phyloP scores from a whole-genome alignment of 1,284 basidiomycete species.

The Apiotrichum siamense region DNA sequence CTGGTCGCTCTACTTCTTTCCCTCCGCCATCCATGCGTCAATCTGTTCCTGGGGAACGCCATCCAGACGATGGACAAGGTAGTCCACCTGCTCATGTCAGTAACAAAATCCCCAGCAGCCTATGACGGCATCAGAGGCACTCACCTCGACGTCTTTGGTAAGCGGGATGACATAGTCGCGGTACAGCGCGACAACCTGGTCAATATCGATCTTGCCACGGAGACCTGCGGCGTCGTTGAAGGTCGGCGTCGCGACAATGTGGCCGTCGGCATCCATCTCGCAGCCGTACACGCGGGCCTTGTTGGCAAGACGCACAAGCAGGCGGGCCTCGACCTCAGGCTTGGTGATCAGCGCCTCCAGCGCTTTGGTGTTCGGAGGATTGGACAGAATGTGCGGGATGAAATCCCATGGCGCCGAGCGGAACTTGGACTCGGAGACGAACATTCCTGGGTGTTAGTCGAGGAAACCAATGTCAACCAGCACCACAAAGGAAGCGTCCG shows the following conservation, averaged over 20 bases:
- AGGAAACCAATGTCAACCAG: not conserved
- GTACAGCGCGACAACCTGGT: slow-evolving; percentile 87
- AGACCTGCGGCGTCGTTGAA: slow-evolving; percentile 38
- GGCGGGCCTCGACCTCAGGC: slow-evolving; percentile 75
- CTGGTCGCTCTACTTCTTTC: slow-evolving; percentile 5
- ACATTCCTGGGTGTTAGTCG: slow-evolving; percentile 67
- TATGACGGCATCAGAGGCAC: slow-evolving; percentile 27
- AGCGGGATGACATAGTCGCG: slow-evolving; percentile 92
- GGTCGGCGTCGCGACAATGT: slow-evolving; percentile 42
- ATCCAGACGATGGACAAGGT: slow-evolving; percentile 75
- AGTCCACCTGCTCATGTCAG: slow-evolving; percentile 71
- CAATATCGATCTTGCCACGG: slow-evolving; percentile 75
- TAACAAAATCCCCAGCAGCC: not conserved
- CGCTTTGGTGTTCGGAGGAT: slow-evolving; percentile 61
- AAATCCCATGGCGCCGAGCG: slow-evolving; percentile 74
- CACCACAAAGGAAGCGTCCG: too few relatives aligned
- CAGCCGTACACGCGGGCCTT: slow-evolving; percentile 92
- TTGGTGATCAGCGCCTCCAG: too few relatives aligned
- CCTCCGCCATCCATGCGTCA: slow-evolving; percentile 54
- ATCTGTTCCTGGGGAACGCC: slow-evolving; percentile 73
- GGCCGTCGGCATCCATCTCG: slow-evolving; percentile 72
- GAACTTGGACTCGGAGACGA: slow-evolving; percentile 98
- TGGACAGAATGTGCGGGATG: slow-evolving; percentile 75
- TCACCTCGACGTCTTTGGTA: slow-evolving; percentile 96
- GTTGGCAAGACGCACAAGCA: slow-evolving; percentile 79